A percentile compares a stretch with the other conserved stretches of the same genome.
Evolutionary conservation across 2,329 filamentous ascomycete genomes (phyloP).

Genomic region (Pestalotiopsis sp.): DNA sequence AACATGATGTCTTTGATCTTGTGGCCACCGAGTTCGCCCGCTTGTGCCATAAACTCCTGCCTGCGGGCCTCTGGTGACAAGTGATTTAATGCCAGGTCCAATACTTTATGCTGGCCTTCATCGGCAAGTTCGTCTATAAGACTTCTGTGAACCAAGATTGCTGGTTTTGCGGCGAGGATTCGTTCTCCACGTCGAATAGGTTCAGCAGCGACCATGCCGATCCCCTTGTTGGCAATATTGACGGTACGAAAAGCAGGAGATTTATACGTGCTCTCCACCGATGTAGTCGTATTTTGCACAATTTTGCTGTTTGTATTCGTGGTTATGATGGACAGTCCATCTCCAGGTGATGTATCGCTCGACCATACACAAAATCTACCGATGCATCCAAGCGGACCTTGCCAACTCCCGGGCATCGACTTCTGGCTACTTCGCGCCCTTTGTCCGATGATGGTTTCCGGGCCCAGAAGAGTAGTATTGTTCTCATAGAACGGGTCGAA

Average conservation of each 20-base stretch:
- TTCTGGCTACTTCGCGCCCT: background rate
- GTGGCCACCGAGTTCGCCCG: conserved; percentile 25
- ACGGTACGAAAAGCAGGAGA: conserved; percentile 11
- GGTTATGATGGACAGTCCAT: conserved; percentile 10
- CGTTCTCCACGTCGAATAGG: conserved; percentile 23
- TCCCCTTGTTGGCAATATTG: conserved; percentile 24
- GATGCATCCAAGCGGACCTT: conserved; percentile 9
- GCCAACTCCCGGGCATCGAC: background rate
- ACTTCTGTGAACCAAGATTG: conserved; percentile 24
- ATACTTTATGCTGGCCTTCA: conserved; percentile 19
- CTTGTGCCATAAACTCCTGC: conserved; percentile 22
- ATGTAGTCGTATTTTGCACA: background rate
- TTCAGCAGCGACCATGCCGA: conserved; percentile 23
- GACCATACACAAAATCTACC: conserved; percentile 16
- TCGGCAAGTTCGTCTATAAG: conserved; percentile 22
- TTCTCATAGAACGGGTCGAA: background rate
- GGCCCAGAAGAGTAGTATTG: background rate
- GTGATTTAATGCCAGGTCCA: conserved; percentile 23
- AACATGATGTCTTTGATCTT: conserved; percentile 26
- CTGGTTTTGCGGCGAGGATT: conserved; percentile 25
- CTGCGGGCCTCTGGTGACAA: conserved; percentile 19
- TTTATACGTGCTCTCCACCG: background rate
- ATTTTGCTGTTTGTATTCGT: conserved; percentile 1
- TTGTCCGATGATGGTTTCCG: background rate
- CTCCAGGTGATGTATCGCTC: background rate